phyloP scores from a whole-genome alignment of 805 yeast species.

The Lachancea dasiensis region DNA sequence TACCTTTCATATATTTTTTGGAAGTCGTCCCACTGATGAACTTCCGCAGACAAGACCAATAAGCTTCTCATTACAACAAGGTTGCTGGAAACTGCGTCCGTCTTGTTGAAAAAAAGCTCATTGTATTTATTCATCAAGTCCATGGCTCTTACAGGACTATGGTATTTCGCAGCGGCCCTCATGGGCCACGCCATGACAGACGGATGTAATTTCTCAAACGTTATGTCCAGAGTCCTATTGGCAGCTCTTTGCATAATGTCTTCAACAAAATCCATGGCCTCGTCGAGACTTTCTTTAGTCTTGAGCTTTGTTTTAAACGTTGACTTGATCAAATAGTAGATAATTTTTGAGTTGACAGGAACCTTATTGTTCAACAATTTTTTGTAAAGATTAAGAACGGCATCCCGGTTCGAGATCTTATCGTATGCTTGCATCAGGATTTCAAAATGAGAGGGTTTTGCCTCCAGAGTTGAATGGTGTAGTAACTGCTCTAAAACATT shows the following conservation, averaged over 20 bases:
- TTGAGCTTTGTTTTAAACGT: slow-evolving; percentile 28
- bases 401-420: slow-evolving; percentile 22
- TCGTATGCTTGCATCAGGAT: slow-evolving; percentile 30
- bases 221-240: slow-evolving; percentile 17
- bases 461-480: slow-evolving; percentile 13
- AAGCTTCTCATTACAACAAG: slow-evolving; percentile 30
- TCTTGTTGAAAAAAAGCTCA: slow-evolving; percentile 23
- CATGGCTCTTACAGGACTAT: slow-evolving; percentile 31
- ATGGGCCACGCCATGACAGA: slow-evolving; percentile 35
- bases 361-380: slow-evolving; percentile 23
- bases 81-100: slow-evolving; percentile 23
- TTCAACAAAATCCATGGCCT: slow-evolving; percentile 29
- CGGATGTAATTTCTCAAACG: slow-evolving; percentile 29
- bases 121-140: slow-evolving; percentile 31
- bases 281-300: slow-evolving; percentile 24
- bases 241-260: slow-evolving; percentile 27
- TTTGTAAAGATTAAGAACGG: slow-evolving; percentile 25
- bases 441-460: slow-evolving; percentile 27
- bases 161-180: slow-evolving; percentile 26
- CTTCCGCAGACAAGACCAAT: slow-evolving; percentile 27
- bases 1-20: slow-evolving; percentile 20
- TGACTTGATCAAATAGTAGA: slow-evolving; percentile 29
- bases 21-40: slow-evolving; percentile 32
- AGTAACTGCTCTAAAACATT: slow-evolving; percentile 18
- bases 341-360: slow-evolving; percentile 24